Base-by-base conservation (phyloP, 495 filamentous ascomycete species). In the Beverwykella pulmonaria region DNA sequence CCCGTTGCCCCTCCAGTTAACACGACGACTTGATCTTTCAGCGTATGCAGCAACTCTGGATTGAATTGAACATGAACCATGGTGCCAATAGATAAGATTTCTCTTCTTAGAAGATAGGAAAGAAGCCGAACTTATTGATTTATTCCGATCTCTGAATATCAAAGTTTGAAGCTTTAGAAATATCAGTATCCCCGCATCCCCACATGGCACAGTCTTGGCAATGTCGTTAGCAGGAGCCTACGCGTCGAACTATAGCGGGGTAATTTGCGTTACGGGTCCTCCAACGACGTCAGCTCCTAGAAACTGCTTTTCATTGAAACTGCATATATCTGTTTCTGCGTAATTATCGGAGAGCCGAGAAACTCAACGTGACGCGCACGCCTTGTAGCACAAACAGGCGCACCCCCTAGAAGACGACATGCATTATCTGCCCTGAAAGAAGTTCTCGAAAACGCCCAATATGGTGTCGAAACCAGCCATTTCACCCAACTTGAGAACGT, bases 1-100 rank as follows among this genome's bases (percentile, higher is more conserved):
- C 77, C 77, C n/a, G 73, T 77, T 47, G 76, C 72, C 15, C 75
- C 76, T 39, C 77, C 76, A 0, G 77, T 79, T 17, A 79, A 61
- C 8, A 79, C 75, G 10, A 76, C 72, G 7, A 79, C 77, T 55
- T 75, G 74, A 46, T 71, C 73, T 23, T 70, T 69, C 4, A 79
- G 62, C 3, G 63, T 53, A 9, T 8, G 20, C 1, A 66, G 48
- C n/a, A 66, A 55, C 34, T 66, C 63, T 29, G 54, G 20, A 29
- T 66, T 66, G 48, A 59, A 66, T 32, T 66, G 54, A 15, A 66
- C 63, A 47, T 66, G 63, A 5, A 66, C 63, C 63, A 66, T 66
- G 48, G 25, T 46, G 53, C 14, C 26, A 29, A 27, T 25, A 12
- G 41, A 54, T 20, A 61, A 61, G 46, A 32, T 32, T 6, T 55